These are phyloP conservation scores for Puccinia polysora DNA, from an alignment of 1,284 basidiomycete species.

Conservation along the genomic window DNA sequence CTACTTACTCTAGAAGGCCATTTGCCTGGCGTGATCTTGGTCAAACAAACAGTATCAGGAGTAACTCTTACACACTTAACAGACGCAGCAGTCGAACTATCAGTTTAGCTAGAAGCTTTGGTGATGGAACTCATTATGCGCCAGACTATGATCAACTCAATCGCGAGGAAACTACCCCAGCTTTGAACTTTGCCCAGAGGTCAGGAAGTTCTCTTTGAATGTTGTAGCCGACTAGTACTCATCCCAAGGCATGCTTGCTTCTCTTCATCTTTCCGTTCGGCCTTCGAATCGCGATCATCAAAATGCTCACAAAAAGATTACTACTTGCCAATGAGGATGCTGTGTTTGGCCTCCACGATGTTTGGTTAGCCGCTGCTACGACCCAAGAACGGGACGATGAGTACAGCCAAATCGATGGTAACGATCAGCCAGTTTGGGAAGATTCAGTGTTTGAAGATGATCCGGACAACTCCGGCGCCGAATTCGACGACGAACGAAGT, in stretches of 20 bases:
- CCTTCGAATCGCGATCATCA: not conserved
- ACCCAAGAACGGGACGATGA: conserved; percentile 65
- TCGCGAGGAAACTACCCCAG: conserved; percentile 18
- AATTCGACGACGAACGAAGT: conserved; percentile 13
- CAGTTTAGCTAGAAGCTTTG: conserved; percentile 37
- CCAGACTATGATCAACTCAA: conserved; percentile 27
- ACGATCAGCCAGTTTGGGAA: conserved; percentile 54
- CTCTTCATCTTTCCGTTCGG: not conserved
- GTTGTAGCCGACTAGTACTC: no score
- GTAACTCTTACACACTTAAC: conserved; percentile 4
- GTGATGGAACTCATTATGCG: conserved; percentile 32
- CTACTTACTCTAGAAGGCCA: not conserved
- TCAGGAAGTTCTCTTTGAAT: conserved; percentile 45
- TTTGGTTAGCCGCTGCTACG: conserved; percentile 89
- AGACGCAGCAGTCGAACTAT: conserved; percentile 36
- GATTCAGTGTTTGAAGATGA: conserved; percentile 56
- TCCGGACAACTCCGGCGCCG: conserved; percentile 43
- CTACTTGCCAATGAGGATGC: conserved; percentile 73
- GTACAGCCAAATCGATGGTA: conserved; percentile 58
- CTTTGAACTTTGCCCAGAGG: conserved; percentile 70
- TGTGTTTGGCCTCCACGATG: conserved; percentile 78
- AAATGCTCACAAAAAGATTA: no score
- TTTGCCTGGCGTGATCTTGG: conserved; percentile 3
- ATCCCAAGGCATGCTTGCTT: not conserved
- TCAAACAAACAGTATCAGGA: conserved; percentile 20